Base-by-base conservation (phyloP, 164 flowering plant genomes). In the Stephania japonica region DNA sequence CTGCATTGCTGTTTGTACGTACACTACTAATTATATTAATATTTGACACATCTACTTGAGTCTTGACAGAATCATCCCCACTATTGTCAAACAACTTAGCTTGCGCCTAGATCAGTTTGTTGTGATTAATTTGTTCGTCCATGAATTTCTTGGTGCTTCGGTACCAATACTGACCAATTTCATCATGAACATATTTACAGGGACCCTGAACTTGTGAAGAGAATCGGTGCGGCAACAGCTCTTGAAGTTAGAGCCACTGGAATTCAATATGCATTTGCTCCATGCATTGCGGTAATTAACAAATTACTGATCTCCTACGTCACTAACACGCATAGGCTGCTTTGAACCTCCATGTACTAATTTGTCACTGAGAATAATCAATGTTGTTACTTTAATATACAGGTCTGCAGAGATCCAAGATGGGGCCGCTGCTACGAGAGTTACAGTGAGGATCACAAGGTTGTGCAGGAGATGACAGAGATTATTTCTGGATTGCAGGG, bases 171-270 rank as follows among this genome's bases (percentile, higher is more conserved):
- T 67, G 21, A 26, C 69, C 11, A 2, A 27, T 27, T 10, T 6
- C 38, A 67, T 67, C 1, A 67, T 66, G 13, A 42, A 7, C 1
- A n/a, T 44, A 26, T 69, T 18, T 1, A 23, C 27, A 69, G 71
- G 71, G 71, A 69, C 10, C 59, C 71, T 6, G 71, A 44, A 10
- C 71, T 69, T 23, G 61, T 69, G 14, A 69, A 69, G 61, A 69
- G 56, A 26, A 69, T 69, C 25, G 71, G 71, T n/a, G 71, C 59
- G n/a, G 71, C 71, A 44, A 69, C 71, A 42, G 71, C 71, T 47
- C 71, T 69, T 69, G 71, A 69, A 69, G 71, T 69, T 69, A 69
- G 71, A 69, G 71, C 71, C 16, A 69, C 71, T 12, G 71, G 71
- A 5, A 69, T 69, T 69, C 71, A 49, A 6, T 69, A 69, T 21